Conservation (phyloP, 129 eudicot species). For the Escallonia herrerae region DNA sequence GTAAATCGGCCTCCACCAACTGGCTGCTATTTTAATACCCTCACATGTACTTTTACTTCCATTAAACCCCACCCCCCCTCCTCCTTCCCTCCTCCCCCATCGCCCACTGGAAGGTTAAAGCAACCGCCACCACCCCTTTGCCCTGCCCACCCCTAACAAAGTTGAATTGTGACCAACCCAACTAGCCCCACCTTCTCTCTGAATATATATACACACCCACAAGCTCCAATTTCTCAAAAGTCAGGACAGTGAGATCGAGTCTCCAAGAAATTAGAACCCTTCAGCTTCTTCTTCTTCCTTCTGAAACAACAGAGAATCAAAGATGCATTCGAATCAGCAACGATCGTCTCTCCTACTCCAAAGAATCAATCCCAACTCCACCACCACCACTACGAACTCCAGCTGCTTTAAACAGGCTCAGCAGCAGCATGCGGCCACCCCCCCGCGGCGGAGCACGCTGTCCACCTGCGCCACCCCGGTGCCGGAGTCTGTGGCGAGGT, state of each 20-base stretch:
- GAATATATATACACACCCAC: not conserved
- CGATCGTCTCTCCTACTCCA: slow-evolving; percentile 8
- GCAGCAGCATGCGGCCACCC: not conserved
- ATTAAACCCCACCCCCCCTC: not conserved
- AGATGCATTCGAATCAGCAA: slow-evolving; percentile 1
- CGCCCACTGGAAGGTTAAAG: not conserved
- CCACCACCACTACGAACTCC: not conserved
- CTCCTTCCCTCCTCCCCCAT: not conserved
- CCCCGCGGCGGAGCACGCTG: not conserved
- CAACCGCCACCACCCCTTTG: not conserved
- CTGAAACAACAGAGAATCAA: not conserved
- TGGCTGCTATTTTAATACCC: not conserved
- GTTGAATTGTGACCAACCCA: not conserved
- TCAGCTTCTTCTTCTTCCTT: too few relatives aligned
- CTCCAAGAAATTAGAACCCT: too few relatives aligned
- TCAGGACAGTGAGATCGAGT: too few relatives aligned
- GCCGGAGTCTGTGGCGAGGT: slow-evolving; percentile 19
- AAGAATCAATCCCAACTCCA: slow-evolving; percentile 7
- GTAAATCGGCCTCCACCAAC: not conserved
- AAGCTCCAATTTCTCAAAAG: not conserved
- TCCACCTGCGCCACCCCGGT: slow-evolving; percentile 7
- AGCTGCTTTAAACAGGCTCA: not conserved
- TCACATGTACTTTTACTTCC: not conserved
- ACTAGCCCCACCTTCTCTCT: not conserved
- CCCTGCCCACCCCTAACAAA: not conserved